phyloP scores from a whole-genome alignment of 108 stramenopile species.

The Skeletonema menzelii region DNA sequence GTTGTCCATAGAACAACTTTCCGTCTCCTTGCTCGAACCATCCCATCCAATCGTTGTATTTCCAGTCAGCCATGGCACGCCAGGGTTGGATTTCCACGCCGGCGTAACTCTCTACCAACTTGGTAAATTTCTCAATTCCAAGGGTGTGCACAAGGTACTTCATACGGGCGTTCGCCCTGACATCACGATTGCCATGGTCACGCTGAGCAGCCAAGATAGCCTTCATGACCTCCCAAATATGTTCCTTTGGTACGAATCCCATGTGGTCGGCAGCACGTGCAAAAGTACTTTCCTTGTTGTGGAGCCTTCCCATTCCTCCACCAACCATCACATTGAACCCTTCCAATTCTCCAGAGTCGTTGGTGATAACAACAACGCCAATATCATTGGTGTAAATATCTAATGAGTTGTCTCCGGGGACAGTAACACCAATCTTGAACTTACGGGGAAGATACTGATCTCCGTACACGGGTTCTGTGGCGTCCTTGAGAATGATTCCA shows the following conservation, averaged over 20 bases:
- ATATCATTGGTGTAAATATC: constrained; percentile 99
- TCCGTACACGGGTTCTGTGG: constrained; percentile 95
- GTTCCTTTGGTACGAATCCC: constrained; percentile 94
- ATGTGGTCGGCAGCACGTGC: constrained; percentile 96
- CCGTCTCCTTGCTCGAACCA: constrained; percentile 99
- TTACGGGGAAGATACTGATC: constrained; percentile 96
- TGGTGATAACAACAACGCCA: constrained; percentile 88
- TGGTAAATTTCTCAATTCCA: constrained; percentile 92
- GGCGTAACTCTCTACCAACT: constrained; percentile 91
- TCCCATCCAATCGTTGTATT: constrained; percentile 98
- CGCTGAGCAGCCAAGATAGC: constrained; percentile 93
- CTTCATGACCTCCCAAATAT: constrained; percentile 92
- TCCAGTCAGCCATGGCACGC: constrained; percentile 83
- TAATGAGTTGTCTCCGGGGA: constrained; percentile 94
- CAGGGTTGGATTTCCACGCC: constrained; percentile 89
- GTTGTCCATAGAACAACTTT: constrained; percentile 92
- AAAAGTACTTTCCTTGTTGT: constrained; percentile 97
- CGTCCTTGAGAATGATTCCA: constrained; percentile 80
- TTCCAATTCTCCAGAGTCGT: constrained; percentile 71
- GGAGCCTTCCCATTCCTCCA: constrained; percentile 97
- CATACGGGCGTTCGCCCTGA: constrained; percentile 96
- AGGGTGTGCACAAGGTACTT: constrained; percentile 98
- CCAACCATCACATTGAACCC: constrained; percentile 97
- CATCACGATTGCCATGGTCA: constrained; percentile 98
- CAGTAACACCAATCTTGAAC: constrained; percentile 98